These are phyloP conservation scores for Phytophthora nicotianae DNA, from an alignment of 352 stramenopile species.

Conservation along the genomic window DNA sequence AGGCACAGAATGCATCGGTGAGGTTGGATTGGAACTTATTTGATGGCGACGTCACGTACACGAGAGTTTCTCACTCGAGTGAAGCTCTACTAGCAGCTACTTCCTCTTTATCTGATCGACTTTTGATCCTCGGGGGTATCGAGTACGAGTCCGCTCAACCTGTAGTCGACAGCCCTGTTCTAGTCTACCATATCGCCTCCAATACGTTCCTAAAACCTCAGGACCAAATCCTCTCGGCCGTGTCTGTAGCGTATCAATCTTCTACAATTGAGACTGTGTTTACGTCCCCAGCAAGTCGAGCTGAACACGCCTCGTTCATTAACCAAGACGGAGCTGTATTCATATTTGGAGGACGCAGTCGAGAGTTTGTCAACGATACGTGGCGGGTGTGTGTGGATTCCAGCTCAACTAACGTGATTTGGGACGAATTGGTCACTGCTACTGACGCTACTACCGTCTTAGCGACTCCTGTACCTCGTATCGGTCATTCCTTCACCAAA, in stretches of 20 bases:
- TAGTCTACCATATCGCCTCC: slow-evolving; percentile 53
- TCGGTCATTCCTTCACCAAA: slow-evolving; percentile 37
- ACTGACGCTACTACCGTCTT: slow-evolving; percentile 38
- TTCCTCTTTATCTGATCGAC: slow-evolving; percentile 20
- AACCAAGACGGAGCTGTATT: slow-evolving; percentile 1
- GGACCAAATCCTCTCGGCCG: slow-evolving; percentile 60
- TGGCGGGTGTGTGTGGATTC: slow-evolving; percentile 65
- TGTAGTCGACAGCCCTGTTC: slow-evolving; percentile 53
- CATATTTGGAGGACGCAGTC: neutral
- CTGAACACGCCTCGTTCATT: slow-evolving; percentile 59
- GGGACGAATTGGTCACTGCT: slow-evolving; percentile 55
- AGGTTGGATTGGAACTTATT: slow-evolving; percentile 41
- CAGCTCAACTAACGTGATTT: slow-evolving; percentile 40
- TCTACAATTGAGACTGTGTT: slow-evolving; percentile 55
- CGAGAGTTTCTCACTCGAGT: slow-evolving; percentile 54
- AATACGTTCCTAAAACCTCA: slow-evolving; percentile 49
- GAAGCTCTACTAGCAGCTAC: slow-evolving; percentile 27
- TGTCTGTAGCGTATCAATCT: slow-evolving; percentile 26
- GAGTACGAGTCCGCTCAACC: slow-evolving; percentile 76
- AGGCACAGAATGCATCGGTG: slow-evolving; percentile 47
- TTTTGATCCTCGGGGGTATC: slow-evolving; percentile 69
- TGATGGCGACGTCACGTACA: slow-evolving; percentile 45
- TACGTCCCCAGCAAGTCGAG: slow-evolving; percentile 57
- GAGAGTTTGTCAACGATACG: slow-evolving; percentile 55
- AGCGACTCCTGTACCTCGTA: slow-evolving; percentile 43